Evolutionary conservation across 352 stramenopile genomes (phyloP).

Genomic region (Pythium myriotylum): DNA sequence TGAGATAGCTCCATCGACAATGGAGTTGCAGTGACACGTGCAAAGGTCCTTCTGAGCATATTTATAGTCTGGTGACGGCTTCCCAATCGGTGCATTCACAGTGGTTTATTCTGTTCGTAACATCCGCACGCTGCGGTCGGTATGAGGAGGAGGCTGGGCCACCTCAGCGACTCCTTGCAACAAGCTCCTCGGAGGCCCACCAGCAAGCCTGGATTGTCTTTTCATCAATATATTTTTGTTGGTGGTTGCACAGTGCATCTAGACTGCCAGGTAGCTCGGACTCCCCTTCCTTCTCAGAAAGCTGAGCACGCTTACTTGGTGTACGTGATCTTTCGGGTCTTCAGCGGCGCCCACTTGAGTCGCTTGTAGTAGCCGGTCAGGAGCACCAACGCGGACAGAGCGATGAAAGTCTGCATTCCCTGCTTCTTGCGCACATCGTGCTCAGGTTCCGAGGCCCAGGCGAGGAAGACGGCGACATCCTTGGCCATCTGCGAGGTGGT

Average conservation of each 20-base stretch:
- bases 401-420: conserved; percentile 94
- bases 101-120: no score
- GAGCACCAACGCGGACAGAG: conserved; percentile 88
- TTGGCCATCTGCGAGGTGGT: conserved; percentile 98
- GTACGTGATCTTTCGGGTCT: conserved; percentile 99
- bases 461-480: conserved; percentile 97
- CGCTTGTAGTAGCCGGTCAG: conserved; percentile 99
- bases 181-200: no score
- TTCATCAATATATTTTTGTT: conserved; percentile 33
- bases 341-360: conserved; percentile 97
- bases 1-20: conserved; percentile 5
- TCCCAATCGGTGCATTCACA: no score
- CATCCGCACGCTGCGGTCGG: no score
- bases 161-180: no score
- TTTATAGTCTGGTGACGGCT: neutral
- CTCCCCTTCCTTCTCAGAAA: conserved; percentile 21
- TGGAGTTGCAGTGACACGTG: conserved; percentile 5
- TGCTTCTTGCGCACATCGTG: conserved; percentile 98
- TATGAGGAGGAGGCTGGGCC: no score
- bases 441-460: conserved; percentile 97
- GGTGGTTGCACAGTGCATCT: conserved; percentile 26
- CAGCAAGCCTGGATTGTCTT: neutral
- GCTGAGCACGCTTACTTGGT: conserved; percentile 83
- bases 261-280: conserved; percentile 30
- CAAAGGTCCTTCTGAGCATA: neutral